Percentiles rank a stretch among this genome's conserved stretches.
phyloP scores from a whole-genome alignment of 768 basidiomycete species.

The Asterophora lycoperdoides region DNA sequence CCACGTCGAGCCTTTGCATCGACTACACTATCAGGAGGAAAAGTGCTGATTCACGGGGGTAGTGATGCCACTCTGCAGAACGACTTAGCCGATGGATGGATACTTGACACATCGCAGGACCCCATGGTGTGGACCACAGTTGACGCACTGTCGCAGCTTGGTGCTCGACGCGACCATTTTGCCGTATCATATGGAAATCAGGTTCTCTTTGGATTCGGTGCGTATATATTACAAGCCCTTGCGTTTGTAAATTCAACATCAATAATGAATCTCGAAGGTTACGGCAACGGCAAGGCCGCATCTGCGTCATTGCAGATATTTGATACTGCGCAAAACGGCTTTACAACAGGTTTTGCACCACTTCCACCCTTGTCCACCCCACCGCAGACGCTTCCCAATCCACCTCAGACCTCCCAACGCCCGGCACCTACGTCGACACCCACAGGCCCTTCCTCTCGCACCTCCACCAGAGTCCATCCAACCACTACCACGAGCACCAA shows the following conservation, averaged over 20 bases:
- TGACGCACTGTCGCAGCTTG: conserved; percentile 50
- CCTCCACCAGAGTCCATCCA: conserved; percentile 13
- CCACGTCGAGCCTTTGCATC: conserved; percentile 65
- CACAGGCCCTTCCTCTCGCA: neutral
- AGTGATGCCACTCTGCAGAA: conserved; percentile 51
- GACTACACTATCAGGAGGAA: conserved; percentile 44
- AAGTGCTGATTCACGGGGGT: conserved; percentile 77
- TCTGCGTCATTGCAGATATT: conserved; percentile 55
- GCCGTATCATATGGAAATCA: conserved; percentile 56
- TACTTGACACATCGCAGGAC: conserved; percentile 51
- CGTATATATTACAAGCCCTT: conserved; percentile 21
- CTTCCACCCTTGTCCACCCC: conserved; percentile 25
- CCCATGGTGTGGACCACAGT: conserved; percentile 60
- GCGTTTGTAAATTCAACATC: neutral
- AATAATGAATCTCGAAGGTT: conserved; percentile 43
- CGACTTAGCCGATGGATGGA: conserved; percentile 66
- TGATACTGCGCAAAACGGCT: conserved; percentile 38
- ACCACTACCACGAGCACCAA: conserved; percentile 22
- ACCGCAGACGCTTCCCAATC: conserved; percentile 31
- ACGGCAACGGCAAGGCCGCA: conserved; percentile 46
- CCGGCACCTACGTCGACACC: neutral
- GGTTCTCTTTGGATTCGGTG: conserved; percentile 78
- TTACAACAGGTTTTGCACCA: conserved; percentile 39
- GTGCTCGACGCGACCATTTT: conserved; percentile 68
- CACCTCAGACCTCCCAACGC: conserved; percentile 27